Base-by-base conservation (phyloP, 2,329 filamentous ascomycete species). In the Dothideomycetidae sp. region DNA sequence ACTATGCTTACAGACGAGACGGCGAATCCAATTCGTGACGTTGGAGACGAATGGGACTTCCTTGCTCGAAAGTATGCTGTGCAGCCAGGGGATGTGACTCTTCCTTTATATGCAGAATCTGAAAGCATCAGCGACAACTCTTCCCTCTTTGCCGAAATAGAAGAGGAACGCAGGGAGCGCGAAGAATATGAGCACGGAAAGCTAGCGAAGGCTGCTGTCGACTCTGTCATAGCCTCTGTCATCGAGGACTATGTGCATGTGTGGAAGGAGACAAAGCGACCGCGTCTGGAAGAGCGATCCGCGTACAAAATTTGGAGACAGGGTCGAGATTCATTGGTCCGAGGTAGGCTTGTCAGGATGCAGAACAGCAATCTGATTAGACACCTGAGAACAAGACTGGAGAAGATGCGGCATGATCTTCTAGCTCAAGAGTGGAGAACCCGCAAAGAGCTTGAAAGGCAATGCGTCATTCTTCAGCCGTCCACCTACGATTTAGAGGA, bases 401-500 rank as follows among this genome's bases (percentile, higher is more conserved):
- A 53, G n/a, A 73, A 67, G 32, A 55, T 75, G 11, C 64, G 64
- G 7, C 48, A 62, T 1, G 66, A 73, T 13, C 71, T 84, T 21
- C 44, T 63, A 14, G 47, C 53, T 1, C 58, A 67, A 11, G 52
- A 62, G 18, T 83, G 76, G 70, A 53, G 57, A 9, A 69, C 60
- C 5, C 58, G 61, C 14, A 48, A 55, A 1, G 64, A 75, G 10
- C 51, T 90, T 10, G 58, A 63, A 16, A 59, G 56, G 4, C 70
- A 74, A 47, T 74, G 75, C 33, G 56, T 59, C 9, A 67, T 60
- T 23, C 59, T 93, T 38, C 75, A 88, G 42, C 60, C 64, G 3
- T 83, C 67, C 3, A 57, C 93, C 1, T 67, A 71, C 23, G 68
- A 79, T 38, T 68, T 70, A 33, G 61, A 77, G 48, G 55, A 70